A percentile compares a stretch with the other conserved stretches of the same genome.
Conservation (phyloP, 352 stramenopile species). For the Globisporangium acanthophoron region DNA sequence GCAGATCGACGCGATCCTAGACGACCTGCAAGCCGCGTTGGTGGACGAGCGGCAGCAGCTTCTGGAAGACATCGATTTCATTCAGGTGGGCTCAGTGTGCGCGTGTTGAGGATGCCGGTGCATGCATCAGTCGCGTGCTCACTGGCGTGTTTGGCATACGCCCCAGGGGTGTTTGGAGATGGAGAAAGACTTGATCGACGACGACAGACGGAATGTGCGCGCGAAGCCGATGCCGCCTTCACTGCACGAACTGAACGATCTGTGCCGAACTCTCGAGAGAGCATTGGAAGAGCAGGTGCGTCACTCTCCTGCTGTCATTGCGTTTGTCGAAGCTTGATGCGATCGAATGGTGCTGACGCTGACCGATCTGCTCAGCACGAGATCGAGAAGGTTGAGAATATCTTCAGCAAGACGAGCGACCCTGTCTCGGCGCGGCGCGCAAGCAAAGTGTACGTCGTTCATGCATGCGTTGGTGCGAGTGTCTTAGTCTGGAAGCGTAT, state of each 20-base stretch:
- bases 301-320: background rate
- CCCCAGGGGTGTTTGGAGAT: conserved; percentile 73
- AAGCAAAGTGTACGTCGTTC: conserved; percentile 20
- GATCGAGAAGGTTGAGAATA: conserved; percentile 27
- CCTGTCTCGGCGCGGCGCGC: conserved; percentile 14
- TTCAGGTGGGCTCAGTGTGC: conserved; percentile 36
- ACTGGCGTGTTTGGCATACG: background rate
- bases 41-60: conserved; percentile 53
- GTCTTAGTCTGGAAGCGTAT: background rate
- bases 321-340: background rate
- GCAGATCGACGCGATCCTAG: conserved; percentile 65
- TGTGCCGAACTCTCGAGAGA: conserved; percentile 54
- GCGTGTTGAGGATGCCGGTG: background rate
- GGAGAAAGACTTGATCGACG: conserved; percentile 79
- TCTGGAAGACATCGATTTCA: conserved; percentile 82
- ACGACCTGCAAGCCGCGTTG: conserved; percentile 51
- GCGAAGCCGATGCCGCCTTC: conserved; percentile 35
- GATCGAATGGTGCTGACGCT: background rate
- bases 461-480: background rate
- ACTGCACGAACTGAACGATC: conserved; percentile 55
- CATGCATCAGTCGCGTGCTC: too few relatives aligned
- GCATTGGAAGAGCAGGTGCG: conserved; percentile 53
- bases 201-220: conserved; percentile 45
- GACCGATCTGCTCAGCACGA: conserved; percentile 18
- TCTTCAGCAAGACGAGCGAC: conserved; percentile 29